A percentile compares a stretch with the other conserved stretches of the same genome.
phyloP scores from a whole-genome alignment of 306 rosid species.

The Prunus persica region Prunus_persica_NCBIv2 NC_034011.1:2666501-2667000 shows the following conservation, averaged over 20 bases:
- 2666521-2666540: neutral
- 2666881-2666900: conserved; percentile 1
- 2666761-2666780: conserved; percentile 8
- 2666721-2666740: neutral
- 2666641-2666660: conserved; percentile 36
- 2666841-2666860: conserved; percentile 1
- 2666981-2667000: conserved; percentile 21
- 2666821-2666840: conserved; percentile 1
- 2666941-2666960: neutral
- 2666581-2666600: conserved; percentile 1
- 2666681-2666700: conserved; percentile 16
- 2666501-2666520: neutral
- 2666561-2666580: neutral
- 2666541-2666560: neutral
- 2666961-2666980: neutral
- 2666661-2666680: conserved; percentile 15
- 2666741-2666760: neutral
- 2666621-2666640: conserved; percentile 31
- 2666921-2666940: neutral
- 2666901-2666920: neutral
- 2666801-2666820: neutral
- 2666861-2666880: neutral
- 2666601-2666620: conserved; percentile 47
- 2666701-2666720: neutral
- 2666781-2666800: conserved; percentile 1